Conservation (phyloP, 1,139 yeast species). For the Suhomyces anneliseae region DNA sequence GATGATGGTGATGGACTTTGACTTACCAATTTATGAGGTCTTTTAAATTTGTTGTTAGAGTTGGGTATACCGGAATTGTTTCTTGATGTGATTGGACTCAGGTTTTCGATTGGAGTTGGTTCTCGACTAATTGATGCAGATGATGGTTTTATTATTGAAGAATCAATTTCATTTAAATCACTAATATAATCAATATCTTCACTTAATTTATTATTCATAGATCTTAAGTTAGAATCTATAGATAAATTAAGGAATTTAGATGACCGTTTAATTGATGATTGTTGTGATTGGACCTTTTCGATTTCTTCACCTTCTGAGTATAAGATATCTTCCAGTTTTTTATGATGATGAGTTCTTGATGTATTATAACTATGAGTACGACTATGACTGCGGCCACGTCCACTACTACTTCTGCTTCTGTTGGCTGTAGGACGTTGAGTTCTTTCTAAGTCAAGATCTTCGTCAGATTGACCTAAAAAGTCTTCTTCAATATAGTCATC, state of each 20-base stretch:
- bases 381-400: slow-evolving; percentile 3
- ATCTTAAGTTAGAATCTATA: slow-evolving; percentile 33
- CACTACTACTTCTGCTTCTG: not conserved
- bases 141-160: slow-evolving; percentile 15
- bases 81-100: slow-evolving; percentile 18
- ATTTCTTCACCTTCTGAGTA: slow-evolving; percentile 14
- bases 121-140: slow-evolving; percentile 14
- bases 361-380: slow-evolving; percentile 2
- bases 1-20: slow-evolving; percentile 49
- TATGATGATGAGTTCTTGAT: slow-evolving; percentile 6
- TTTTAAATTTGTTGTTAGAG: slow-evolving; percentile 39
- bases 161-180: slow-evolving; percentile 32
- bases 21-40: slow-evolving; percentile 48
- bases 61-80: slow-evolving; percentile 13
- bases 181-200: slow-evolving; percentile 28
- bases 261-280: slow-evolving; percentile 42
- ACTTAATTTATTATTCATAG: slow-evolving; percentile 12
- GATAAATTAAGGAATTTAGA: slow-evolving; percentile 49
- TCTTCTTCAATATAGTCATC: slow-evolving; percentile 23
- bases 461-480: slow-evolving; percentile 3
- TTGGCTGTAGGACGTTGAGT: not conserved
- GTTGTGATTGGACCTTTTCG: slow-evolving; percentile 24
- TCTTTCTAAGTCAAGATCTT: slow-evolving; percentile 3
- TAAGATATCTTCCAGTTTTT: slow-evolving; percentile 10
- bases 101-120: slow-evolving; percentile 21